A percentile compares a stretch with the other conserved stretches of the same genome.
These are phyloP conservation scores for Breviolum minutum DNA, from an alignment of 73 alveolate species.

Conservation along the genomic window DNA sequence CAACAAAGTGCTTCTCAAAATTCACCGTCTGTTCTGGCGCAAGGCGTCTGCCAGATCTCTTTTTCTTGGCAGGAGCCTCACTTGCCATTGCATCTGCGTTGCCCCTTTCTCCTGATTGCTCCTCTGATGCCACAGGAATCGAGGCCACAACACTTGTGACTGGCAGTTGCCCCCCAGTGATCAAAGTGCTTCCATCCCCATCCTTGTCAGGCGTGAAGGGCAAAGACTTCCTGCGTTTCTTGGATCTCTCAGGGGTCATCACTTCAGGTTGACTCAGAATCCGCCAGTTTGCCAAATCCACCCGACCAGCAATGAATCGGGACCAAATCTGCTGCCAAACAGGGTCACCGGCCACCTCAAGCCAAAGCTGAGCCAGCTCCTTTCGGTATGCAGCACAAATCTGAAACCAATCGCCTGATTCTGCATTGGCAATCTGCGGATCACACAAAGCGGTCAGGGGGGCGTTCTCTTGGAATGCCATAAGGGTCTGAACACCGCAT, in stretches of 20 bases:
- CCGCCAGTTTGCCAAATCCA: not conserved
- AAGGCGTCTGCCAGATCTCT: not conserved
- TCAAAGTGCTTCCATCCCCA: too few relatives aligned
- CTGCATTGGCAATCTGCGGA: not conserved
- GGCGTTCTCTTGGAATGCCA: not conserved
- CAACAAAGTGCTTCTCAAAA: not conserved
- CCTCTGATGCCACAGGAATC: too few relatives aligned
- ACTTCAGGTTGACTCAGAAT: not conserved
- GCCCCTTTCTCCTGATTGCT: too few relatives aligned
- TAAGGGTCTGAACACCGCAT: not conserved
- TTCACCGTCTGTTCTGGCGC: not conserved
- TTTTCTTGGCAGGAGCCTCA: too few relatives aligned
- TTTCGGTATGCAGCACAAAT: not conserved
- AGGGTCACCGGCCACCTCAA: not conserved
- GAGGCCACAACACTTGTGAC: too few relatives aligned
- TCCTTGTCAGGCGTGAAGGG: too few relatives aligned
- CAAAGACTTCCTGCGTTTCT: too few relatives aligned
- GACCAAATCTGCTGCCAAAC: not conserved
- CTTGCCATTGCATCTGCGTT: too few relatives aligned
- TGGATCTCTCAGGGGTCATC: not conserved
- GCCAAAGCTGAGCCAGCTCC: not conserved
- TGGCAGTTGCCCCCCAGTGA: too few relatives aligned
- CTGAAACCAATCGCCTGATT: not conserved
- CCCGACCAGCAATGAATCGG: not conserved
- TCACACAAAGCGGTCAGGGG: not conserved